Evolutionary conservation across 2,329 filamentous ascomycete genomes (phyloP), one percentile per base, ranked within the genome.

Genomic region (Claviceps sp.): DNA sequence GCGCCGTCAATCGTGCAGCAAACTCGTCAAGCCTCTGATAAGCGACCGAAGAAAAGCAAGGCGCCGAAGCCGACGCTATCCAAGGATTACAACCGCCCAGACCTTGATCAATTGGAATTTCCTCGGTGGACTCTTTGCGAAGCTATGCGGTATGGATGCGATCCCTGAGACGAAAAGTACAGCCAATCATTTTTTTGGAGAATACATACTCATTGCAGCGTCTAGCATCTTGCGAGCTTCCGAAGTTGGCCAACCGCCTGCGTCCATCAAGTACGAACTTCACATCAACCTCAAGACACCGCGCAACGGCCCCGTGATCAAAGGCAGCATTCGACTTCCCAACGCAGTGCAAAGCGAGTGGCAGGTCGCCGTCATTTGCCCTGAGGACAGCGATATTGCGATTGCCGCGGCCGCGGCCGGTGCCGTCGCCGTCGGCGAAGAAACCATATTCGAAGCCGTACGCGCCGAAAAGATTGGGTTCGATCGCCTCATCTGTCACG

Each of bases 331-430:
- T 64, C 83, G 85, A 43, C 82, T 98, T 17, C 93, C 93, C 0
- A 85, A 94, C 67, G 85, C 90, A 4, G 87, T 97, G 58, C 86
- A 88, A 66, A 94, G 87, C 56, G 88, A 95, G 66, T 77, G 89
- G 49, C 83, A 84, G 56, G 89, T 98, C 62, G 93, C 85, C 63
- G 93, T 97, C 52, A 87, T 98, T 59, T 91, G 86, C 65, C 82
- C 87, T n/a, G 85, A 91, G 51, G 83, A 82, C 57, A 89, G 86
- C 57, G 77, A 81, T 55, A 77, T 82, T 49, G 88, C 84, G 50
- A 76, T 79, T 57, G 83, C 88, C 49, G 93, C 94, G 3, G 77
- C 77, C 37, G 76, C 79, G 9, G 85, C 86, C 0, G 94, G 93
- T 50, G 94, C 93, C 16, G 77, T 83, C 1, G 74, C 91, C 4